phyloP scores from a whole-genome alignment of 1,139 yeast genomes.

The Debaryomycetaceae sp. region DNA sequence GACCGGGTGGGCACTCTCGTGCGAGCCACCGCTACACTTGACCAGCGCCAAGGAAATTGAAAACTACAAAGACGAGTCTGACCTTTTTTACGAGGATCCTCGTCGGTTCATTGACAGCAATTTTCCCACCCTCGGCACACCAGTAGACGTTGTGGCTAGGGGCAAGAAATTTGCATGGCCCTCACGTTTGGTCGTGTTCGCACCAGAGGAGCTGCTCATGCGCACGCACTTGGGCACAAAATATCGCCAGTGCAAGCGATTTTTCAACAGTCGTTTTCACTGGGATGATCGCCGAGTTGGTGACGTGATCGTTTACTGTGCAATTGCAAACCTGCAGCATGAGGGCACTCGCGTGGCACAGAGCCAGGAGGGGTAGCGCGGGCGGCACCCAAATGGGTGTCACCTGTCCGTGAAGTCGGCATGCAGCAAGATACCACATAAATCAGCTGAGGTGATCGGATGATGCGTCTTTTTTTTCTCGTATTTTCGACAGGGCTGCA shows the following conservation, averaged over 20 bases:
- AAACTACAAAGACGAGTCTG: slow-evolving; percentile 79
- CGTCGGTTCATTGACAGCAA: slow-evolving; percentile 34
- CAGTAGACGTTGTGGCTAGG: not conserved
- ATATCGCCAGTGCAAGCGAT: slow-evolving; percentile 47
- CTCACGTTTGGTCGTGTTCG: slow-evolving; percentile 65
- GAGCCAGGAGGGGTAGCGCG: too few species aligned
- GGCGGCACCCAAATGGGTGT: too few species aligned
- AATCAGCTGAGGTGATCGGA: too few species aligned
- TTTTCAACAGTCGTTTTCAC: slow-evolving; percentile 78
- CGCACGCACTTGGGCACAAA: slow-evolving; percentile 30
- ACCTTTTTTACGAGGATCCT: slow-evolving; percentile 71
- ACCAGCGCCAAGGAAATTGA: slow-evolving; percentile 26
- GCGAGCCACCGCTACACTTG: slow-evolving; percentile 80
- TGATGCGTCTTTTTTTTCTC: too few species aligned
- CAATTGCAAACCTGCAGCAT: slow-evolving; percentile 6
- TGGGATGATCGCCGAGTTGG: slow-evolving; percentile 86
- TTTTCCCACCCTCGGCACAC: slow-evolving; percentile 12
- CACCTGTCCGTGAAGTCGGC: too few species aligned
- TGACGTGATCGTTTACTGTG: slow-evolving; percentile 59
- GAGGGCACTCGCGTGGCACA: too few species aligned
- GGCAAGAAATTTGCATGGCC: slow-evolving; percentile 55
- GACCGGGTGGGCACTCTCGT: slow-evolving; percentile 69
- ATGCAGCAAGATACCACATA: too few species aligned
- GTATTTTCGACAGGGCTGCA: too few species aligned
- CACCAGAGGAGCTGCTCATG: slow-evolving; percentile 50